These are phyloP conservation scores for Linnemannia elongata DNA, from an alignment of 192 early-diverging fungal genomes.

Conservation along the genomic window DNA sequence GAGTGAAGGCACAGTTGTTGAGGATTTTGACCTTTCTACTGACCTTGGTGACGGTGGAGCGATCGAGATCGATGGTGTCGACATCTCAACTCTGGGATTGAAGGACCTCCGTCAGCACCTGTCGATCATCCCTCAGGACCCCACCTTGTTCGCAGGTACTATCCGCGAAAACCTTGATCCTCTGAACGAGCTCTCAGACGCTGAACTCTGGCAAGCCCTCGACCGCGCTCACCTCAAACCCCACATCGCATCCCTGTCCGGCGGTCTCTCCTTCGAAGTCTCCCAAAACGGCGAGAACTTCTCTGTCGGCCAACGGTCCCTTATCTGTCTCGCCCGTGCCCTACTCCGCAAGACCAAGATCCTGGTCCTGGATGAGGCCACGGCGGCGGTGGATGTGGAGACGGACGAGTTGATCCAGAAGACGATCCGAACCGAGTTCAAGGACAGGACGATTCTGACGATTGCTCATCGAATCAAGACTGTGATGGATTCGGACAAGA, in stretches of 20 bases:
- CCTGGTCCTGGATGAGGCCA: slow-evolving; percentile 62
- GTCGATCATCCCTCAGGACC: slow-evolving; percentile 90
- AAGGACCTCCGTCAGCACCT: slow-evolving; percentile 72
- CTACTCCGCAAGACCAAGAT: slow-evolving; percentile 69
- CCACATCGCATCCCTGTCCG: slow-evolving; percentile 31
- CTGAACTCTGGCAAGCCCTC: slow-evolving; percentile 75
- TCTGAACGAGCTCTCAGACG: slow-evolving; percentile 62
- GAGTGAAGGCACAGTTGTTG: not conserved
- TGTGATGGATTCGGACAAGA: slow-evolving; percentile 87
- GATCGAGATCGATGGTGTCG: slow-evolving; percentile 83
- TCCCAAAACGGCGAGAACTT: slow-evolving; percentile 68
- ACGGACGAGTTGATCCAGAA: slow-evolving; percentile 91
- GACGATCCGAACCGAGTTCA: slow-evolving; percentile 86
- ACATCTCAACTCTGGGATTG: slow-evolving; percentile 73
- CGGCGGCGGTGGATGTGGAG: slow-evolving; percentile 79
- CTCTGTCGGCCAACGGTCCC: slow-evolving; percentile 64
- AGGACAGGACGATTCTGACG: slow-evolving; percentile 83
- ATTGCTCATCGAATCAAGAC: slow-evolving; percentile 94
- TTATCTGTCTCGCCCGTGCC: slow-evolving; percentile 68
- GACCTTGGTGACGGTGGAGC: slow-evolving; percentile 65
- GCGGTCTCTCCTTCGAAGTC: slow-evolving; percentile 47
- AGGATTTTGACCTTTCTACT: not conserved
- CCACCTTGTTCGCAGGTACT: slow-evolving; percentile 72
- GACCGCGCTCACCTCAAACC: slow-evolving; percentile 62
- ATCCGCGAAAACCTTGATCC: slow-evolving; percentile 87